These are phyloP conservation scores for Ceriops zippeliana DNA, from an alignment of 345 rosid species.

Conservation along the genomic window DNA sequence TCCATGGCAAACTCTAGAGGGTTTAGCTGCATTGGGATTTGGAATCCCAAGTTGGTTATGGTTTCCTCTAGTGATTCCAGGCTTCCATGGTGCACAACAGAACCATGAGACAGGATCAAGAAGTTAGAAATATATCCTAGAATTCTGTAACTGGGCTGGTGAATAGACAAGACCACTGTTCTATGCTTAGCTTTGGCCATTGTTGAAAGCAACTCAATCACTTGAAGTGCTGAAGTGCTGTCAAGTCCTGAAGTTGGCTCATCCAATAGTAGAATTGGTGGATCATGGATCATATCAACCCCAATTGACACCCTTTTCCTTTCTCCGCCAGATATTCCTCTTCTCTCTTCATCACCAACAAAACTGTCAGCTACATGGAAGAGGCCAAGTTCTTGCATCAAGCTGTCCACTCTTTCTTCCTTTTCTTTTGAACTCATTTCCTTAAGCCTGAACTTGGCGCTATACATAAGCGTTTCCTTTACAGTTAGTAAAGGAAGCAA, in stretches of 20 bases:
- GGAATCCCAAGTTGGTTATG: conserved; percentile 50
- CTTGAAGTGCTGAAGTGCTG: conserved; percentile 26
- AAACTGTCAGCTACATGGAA: conserved; percentile 27
- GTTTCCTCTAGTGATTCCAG: conserved; percentile 60
- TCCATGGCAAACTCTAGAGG: conserved; percentile 85
- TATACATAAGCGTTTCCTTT: conserved; percentile 71
- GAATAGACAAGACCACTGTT: conserved; percentile 23
- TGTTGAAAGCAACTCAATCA: conserved; percentile 23
- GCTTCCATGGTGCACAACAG: conserved; percentile 41
- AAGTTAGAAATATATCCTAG: conserved; percentile 20
- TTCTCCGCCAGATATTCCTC: conserved; percentile 34
- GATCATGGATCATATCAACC: conserved; percentile 28
- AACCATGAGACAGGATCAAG: conserved; percentile 26
- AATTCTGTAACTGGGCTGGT: conserved; percentile 30
- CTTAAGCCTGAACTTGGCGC: conserved; percentile 72
- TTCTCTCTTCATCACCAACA: conserved; percentile 28
- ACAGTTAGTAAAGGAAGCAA: conserved; percentile 79
- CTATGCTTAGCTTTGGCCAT: conserved; percentile 24
- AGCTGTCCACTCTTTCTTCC: conserved; percentile 60
- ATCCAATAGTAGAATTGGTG: conserved; percentile 28
- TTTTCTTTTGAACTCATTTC: conserved; percentile 42
- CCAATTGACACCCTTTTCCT: conserved; percentile 32
- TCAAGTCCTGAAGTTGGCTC: conserved; percentile 34
- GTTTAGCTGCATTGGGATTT: conserved; percentile 64
- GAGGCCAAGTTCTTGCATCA: conserved; percentile 72